Evolutionary conservation across 176 grass and related monocot genomes (phyloP).

Genomic region (Echinochloa phyllopogon): DNA sequence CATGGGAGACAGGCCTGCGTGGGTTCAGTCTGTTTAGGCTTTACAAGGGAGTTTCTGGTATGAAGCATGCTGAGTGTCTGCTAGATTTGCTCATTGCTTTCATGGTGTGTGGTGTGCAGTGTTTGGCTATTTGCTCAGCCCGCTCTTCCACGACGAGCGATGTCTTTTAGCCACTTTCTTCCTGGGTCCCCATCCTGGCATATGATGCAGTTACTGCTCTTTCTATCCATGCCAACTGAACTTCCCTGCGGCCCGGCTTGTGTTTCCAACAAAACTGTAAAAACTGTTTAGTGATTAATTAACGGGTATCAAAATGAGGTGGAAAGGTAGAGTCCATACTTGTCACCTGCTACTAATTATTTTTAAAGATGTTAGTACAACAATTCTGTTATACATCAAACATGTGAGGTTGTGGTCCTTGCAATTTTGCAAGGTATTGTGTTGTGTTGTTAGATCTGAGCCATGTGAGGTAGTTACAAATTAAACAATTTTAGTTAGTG

Average conservation of each 20-base stretch:
- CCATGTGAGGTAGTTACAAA: not conserved
- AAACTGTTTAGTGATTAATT: not conserved
- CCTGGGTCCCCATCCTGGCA: not conserved
- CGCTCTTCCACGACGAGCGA: not conserved
- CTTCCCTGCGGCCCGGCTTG: not conserved
- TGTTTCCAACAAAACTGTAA: not conserved
- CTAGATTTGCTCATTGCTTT: constrained; percentile 7
- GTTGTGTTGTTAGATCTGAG: constrained; percentile 7
- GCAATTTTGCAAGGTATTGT: not conserved
- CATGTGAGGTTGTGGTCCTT: not conserved
- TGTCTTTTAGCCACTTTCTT: constrained; percentile 16
- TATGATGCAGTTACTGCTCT: constrained; percentile 6
- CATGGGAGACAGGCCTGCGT: constrained; percentile 17
- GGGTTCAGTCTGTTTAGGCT: not conserved
- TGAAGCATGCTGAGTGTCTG: not conserved
- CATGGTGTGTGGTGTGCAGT: not conserved
- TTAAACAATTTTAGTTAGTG: not conserved
- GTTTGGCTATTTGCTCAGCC: not conserved
- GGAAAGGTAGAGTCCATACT: not conserved
- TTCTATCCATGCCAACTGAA: not conserved
- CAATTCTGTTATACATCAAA: not conserved
- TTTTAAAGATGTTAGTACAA: not conserved
- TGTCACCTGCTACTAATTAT: not conserved
- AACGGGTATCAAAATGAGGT: not conserved
- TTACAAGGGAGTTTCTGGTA: not conserved